Percentiles rank a stretch among this genome's conserved stretches.
phyloP scores from a whole-genome alignment of 2,329 filamentous ascomycete species.

The Sporothrix globosa region DNA sequence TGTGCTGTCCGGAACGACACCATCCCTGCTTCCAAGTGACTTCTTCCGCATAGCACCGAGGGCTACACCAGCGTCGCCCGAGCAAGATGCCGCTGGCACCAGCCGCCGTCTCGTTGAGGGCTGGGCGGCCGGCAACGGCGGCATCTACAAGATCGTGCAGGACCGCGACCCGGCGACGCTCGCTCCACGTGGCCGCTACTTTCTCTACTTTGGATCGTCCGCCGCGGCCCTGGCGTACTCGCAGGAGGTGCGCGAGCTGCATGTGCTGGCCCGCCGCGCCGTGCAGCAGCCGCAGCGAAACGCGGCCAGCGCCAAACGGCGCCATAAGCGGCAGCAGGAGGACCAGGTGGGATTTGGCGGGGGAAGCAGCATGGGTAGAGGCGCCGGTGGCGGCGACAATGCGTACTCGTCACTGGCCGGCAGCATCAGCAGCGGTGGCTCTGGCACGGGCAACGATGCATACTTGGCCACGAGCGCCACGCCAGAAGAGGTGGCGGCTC shows the following conservation, averaged over 20 bases:
- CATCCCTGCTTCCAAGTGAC: conserved; percentile 66
- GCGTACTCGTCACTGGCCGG: conserved; percentile 5
- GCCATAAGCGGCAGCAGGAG: conserved; percentile 38
- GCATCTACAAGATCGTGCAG: conserved; percentile 57
- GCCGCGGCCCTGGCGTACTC: conserved; percentile 66
- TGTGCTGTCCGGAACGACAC: conserved; percentile 61
- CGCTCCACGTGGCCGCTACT: conserved; percentile 66
- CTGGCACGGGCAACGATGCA: background rate
- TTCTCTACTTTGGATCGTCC: conserved; percentile 66
- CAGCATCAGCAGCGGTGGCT: background rate
- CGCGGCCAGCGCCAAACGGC: conserved; percentile 12
- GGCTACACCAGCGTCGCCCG: conserved; percentile 38
- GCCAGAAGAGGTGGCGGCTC: conserved; percentile 29
- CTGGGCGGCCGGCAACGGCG: conserved; percentile 58
- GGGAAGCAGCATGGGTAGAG: conserved; percentile 33
- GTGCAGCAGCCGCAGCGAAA: conserved; percentile 41
- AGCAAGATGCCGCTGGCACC: background rate
- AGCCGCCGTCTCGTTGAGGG: conserved; percentile 55
- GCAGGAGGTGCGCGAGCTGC: conserved; percentile 56
- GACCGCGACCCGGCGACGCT: conserved; percentile 66
- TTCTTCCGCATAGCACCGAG: conserved; percentile 69
- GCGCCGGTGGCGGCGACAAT: background rate
- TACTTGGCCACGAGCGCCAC: conserved; percentile 34
- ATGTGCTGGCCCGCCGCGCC: conserved; percentile 42
- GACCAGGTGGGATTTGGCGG: conserved; percentile 20